Evolutionary conservation across 768 basidiomycete genomes (phyloP), one percentile per base, ranked within the genome.

Genomic region (Russula foetens): DNA sequence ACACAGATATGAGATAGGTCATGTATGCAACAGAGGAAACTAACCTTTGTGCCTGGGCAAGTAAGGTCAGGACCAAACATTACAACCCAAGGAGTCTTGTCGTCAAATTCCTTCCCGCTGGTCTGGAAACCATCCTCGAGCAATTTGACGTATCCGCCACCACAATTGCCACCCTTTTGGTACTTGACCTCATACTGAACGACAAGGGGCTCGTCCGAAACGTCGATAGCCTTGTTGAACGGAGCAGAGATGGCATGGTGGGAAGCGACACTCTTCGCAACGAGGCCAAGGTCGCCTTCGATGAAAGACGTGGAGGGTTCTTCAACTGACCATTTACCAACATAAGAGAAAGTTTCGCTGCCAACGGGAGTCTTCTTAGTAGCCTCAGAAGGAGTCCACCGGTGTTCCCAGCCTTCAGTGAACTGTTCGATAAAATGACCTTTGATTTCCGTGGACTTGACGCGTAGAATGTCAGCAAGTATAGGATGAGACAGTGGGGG

Each of bases 121-220:
- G 88, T 88, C 77, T 95, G 92, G 84, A 94, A 94, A 60, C 92
- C 93, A 68, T 93, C 87, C 71, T 90, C 87, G 46, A 99, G 84
- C 58, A 98, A 85, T 76, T 98, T 99, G 77, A 98, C 76, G 76
- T 99, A 99, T 41, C 97, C 97, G 78, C 97, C 97, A 74, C 97
- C 97, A 69, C 97, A 98, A 76, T 97, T 97, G 50, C 97, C 92
- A 45, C 96, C 95, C 75, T 98, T 94, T 79, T 99, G 95, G 74
- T 97, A 94, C 77, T 98, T 96, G 77, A 97, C 97, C 73, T 99
- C 97, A 69, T 99, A 99, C 72, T 97, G 94, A 21, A 98, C 88
- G 66, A 98, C 94, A 47, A 98, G 79, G 46, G 95, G 89, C 75
- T 95, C 81, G 59, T 82, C 76, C 67, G 80, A 81, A 76, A 95